Percentiles rank a stretch among this genome's conserved stretches.
These are phyloP conservation scores for Schwanniomyces occidentalis DNA, from an alignment of 805 yeast genomes.

Conservation along the genomic window DNA sequence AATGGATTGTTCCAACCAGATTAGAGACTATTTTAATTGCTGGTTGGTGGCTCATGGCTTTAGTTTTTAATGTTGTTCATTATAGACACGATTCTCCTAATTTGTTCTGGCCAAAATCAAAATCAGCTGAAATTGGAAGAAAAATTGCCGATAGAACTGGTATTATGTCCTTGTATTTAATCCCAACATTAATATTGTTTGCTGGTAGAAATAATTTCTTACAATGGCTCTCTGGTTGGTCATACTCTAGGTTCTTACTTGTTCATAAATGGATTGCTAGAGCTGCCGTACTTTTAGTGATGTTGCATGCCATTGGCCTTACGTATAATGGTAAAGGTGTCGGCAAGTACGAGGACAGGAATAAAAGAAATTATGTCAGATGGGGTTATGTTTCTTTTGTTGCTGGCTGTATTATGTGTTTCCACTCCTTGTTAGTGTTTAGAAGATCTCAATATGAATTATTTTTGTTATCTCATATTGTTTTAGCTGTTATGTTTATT, in stretches of 20 bases:
- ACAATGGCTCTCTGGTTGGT: conserved; percentile 60
- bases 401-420: conserved; percentile 20
- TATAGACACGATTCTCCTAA: conserved; percentile 26
- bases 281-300: conserved; percentile 45
- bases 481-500: conserved; percentile 42
- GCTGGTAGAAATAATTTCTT: conserved; percentile 76
- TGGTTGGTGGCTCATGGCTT: conserved; percentile 35
- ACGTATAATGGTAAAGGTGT: conserved; percentile 45
- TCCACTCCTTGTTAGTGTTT: conserved; percentile 47
- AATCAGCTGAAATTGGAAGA: conserved; percentile 33
- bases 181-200: conserved; percentile 62
- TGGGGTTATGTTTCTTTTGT: conserved; percentile 35
- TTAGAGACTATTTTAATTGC: conserved; percentile 47
- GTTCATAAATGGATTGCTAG: conserved; percentile 71
- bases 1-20: conserved; percentile 50
- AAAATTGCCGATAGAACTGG: conserved; percentile 58
- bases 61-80: conserved; percentile 27
- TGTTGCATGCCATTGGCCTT: conserved; percentile 61
- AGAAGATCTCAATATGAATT: conserved; percentile 65
- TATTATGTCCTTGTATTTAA: conserved; percentile 47
- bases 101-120: conserved; percentile 21
- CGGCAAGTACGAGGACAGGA: conserved; percentile 33
- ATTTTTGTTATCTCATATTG: conserved; percentile 22
- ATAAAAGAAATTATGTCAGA: conserved; percentile 26
- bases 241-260: conserved; percentile 58